Evolutionary conservation across 2,329 filamentous ascomycete genomes (phyloP).

Genomic region (Phialophora tarda): DNA sequence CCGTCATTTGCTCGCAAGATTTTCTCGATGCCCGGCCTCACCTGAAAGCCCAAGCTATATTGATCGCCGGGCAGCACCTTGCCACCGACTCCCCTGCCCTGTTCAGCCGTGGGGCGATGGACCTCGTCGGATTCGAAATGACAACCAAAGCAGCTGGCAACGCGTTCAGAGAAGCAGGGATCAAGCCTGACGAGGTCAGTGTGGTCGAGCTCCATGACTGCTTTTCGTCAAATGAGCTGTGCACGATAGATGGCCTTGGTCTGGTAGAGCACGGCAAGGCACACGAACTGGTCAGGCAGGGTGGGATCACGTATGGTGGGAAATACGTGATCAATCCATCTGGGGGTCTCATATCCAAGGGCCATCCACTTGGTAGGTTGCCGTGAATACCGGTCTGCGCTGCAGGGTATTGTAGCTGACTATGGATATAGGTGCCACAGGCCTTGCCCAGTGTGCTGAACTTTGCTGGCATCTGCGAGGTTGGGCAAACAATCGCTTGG

Average conservation of each 20-base stretch:
- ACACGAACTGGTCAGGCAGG: conserved; percentile 82
- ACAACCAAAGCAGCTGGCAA: neutral
- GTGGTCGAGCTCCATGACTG: conserved; percentile 95
- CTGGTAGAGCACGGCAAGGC: conserved; percentile 79
- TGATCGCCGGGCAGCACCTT: conserved; percentile 84
- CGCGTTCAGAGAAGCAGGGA: conserved; percentile 69
- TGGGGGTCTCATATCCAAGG: conserved; percentile 92
- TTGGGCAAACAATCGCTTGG: conserved; percentile 79
- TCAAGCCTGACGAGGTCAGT: conserved; percentile 69
- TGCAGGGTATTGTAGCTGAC: too few species aligned
- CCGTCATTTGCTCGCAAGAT: conserved; percentile 81
- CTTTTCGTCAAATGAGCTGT: conserved; percentile 54
- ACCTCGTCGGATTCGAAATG: conserved; percentile 4
- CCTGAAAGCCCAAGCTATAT: conserved; percentile 76
- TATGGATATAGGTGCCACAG: conserved; percentile 92
- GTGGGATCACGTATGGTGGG: conserved; percentile 83
- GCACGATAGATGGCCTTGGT: conserved; percentile 83
- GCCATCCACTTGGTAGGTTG: conserved; percentile 89
- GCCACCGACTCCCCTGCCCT: conserved; percentile 59
- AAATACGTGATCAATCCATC: conserved; percentile 78
- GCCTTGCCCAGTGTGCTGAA: conserved; percentile 91
- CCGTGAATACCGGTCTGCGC: too few species aligned
- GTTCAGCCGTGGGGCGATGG: neutral
- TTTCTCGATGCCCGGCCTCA: conserved; percentile 86
- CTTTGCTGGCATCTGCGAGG: conserved; percentile 93